phyloP scores from a whole-genome alignment of 2,329 filamentous ascomycete species.

The Ophiostoma perfectum region DNA sequence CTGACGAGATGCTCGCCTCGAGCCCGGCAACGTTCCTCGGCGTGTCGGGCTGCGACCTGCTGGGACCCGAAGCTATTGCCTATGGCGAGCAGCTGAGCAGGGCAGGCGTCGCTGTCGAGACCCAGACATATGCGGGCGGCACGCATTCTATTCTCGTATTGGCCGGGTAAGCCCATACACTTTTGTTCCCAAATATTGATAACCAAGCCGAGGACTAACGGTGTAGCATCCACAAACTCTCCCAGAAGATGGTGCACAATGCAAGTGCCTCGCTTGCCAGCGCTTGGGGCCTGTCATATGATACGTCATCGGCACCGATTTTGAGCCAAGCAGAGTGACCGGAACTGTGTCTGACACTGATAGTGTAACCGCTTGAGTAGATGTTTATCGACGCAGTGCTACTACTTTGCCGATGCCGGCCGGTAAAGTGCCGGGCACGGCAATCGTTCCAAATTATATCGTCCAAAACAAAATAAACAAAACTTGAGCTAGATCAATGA shows the following conservation, averaged over 20 bases:
- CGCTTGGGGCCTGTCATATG: constrained; percentile 18
- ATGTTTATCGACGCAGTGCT: too few species aligned
- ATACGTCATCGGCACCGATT: constrained; percentile 16
- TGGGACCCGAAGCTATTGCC: constrained; percentile 48
- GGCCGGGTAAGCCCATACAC: neutral
- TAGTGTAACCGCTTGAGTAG: too few species aligned
- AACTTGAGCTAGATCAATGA: too few species aligned
- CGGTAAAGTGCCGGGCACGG: too few species aligned
- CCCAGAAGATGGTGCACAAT: constrained; percentile 21
- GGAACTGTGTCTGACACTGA: too few species aligned
- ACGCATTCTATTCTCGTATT: constrained; percentile 24
- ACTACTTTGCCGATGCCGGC: too few species aligned
- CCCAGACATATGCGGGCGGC: constrained; percentile 32
- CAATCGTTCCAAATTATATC: too few species aligned
- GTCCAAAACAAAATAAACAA: too few species aligned
- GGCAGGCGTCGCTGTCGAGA: constrained; percentile 43
- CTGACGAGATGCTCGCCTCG: constrained; percentile 48
- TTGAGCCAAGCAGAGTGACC: constrained; percentile 13
- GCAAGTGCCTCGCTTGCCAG: constrained; percentile 15
- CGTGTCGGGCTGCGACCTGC: constrained; percentile 52
- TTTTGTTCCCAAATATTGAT: too few species aligned
- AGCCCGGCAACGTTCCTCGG: constrained; percentile 49
- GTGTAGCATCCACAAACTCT: constrained; percentile 16
- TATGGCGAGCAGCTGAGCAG: constrained; percentile 45
- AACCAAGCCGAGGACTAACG: too few species aligned